A percentile compares a stretch with the other conserved stretches of the same genome.
Evolutionary conservation across 1,284 basidiomycete species (phyloP).

Genomic region (Takashimella tepidaria): DNA sequence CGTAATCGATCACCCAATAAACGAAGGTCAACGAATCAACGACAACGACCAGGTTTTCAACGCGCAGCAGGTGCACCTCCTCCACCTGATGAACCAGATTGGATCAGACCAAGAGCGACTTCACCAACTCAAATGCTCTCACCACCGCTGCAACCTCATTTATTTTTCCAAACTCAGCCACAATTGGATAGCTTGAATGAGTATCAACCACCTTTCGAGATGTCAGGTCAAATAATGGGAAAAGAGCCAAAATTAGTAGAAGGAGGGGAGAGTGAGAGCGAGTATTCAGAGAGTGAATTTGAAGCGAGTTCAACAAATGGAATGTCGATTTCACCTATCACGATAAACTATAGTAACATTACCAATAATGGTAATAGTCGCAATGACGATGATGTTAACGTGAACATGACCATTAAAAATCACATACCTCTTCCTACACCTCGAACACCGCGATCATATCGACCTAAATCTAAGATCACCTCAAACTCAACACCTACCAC

Average conservation of each 20-base stretch:
- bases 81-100: slow-evolving; percentile 15
- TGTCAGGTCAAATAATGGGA: not conserved
- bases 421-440: not conserved
- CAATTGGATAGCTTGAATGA: too few relatives aligned
- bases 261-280: not conserved
- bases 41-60: not conserved
- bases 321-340: too few relatives aligned
- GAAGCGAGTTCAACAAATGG: too few relatives aligned
- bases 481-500: too few relatives aligned
- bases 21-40: slow-evolving; percentile 2
- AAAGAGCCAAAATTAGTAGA: not conserved
- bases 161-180: slow-evolving; percentile 25
- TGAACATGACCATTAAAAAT: too few relatives aligned
- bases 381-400: too few relatives aligned
- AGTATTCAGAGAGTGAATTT: not conserved
- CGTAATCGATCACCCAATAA: slow-evolving; percentile 22
- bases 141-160: slow-evolving; percentile 25
- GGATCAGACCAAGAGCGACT: slow-evolving; percentile 20
- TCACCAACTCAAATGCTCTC: slow-evolving; percentile 16
- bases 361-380: too few relatives aligned
- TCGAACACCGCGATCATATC: not conserved
- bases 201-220: not conserved
- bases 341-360: too few relatives aligned
- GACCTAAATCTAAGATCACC: not conserved
- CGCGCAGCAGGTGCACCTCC: not conserved